A percentile compares a stretch with the other conserved stretches of the same genome.
These are phyloP conservation scores for Flueggea neowawraea DNA, from an alignment of 441 rosid species.

Conservation along the genomic window DNA sequence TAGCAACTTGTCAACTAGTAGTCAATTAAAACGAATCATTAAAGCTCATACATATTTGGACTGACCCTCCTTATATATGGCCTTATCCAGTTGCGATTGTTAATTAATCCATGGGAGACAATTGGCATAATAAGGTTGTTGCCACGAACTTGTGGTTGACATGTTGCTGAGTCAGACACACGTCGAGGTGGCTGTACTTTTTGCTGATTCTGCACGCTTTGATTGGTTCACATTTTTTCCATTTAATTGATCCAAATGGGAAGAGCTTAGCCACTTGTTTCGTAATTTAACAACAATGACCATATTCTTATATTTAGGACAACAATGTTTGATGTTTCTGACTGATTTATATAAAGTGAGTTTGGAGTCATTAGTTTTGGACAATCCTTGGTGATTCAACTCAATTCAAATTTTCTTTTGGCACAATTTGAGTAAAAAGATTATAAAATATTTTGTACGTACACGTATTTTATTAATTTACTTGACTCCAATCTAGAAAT, in stretches of 20 bases:
- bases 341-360: no score
- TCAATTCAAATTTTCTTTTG: no score
- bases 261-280: neutral
- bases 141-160: constrained; percentile 8
- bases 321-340: no score
- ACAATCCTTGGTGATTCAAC: no score
- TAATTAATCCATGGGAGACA: neutral
- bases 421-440: no score
- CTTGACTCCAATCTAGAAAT: no score
- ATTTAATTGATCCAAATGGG: neutral
- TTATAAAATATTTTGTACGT: no score
- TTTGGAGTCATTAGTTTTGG: no score
- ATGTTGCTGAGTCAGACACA: constrained; percentile 21
- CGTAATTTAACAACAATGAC: neutral
- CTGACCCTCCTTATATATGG: neutral
- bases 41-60: neutral
- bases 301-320: neutral
- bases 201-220: constrained; percentile 4
- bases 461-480: no score
- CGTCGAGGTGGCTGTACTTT: constrained; percentile 13
- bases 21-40: constrained; percentile 1
- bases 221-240: neutral
- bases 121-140: neutral
- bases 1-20: neutral
- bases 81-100: neutral